phyloP scores from a whole-genome alignment of 257 asterid genomes.

The Solanum chiquidenum region DNA sequence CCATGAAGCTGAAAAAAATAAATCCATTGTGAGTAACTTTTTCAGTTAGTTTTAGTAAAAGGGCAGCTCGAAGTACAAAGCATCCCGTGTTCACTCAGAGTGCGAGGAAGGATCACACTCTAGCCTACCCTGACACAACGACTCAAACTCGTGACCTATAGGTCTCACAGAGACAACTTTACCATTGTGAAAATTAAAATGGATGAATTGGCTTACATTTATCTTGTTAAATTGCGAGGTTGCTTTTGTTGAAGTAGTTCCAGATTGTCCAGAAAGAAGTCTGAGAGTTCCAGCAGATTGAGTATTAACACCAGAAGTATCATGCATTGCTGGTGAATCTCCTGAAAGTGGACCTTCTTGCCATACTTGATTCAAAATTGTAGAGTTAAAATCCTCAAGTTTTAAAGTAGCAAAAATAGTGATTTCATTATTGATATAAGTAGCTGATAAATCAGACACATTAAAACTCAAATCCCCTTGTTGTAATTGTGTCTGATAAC shows the following conservation, averaged over 20 bases:
- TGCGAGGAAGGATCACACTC: background rate
- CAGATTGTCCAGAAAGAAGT: conserved; percentile 52
- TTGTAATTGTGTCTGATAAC: conserved; percentile 45
- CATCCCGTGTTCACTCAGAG: background rate
- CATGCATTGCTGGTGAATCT: conserved; percentile 45
- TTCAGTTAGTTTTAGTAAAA: background rate
- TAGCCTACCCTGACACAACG: background rate
- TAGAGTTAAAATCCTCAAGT: conserved; percentile 39
- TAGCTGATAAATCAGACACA: conserved; percentile 55
- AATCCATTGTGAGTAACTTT: background rate
- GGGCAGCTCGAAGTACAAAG: background rate
- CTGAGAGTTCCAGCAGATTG: conserved; percentile 46
- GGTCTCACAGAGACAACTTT: background rate
- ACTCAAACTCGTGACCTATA: background rate
- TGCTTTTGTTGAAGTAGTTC: conserved; percentile 11
- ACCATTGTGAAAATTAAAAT: background rate
- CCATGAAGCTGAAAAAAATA: conserved; percentile 55
- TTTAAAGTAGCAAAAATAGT: conserved; percentile 52
- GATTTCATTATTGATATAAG: conserved; percentile 36
- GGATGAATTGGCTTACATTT: conserved; percentile 21
- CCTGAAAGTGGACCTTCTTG: conserved; percentile 81
- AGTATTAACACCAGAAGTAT: conserved; percentile 41
- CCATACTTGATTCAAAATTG: conserved; percentile 75
- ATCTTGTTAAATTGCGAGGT: conserved; percentile 18
- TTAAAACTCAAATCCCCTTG: conserved; percentile 66